Conservation (phyloP, 116 monocot genomes). For the Papilionanthe hybrid region DNA sequence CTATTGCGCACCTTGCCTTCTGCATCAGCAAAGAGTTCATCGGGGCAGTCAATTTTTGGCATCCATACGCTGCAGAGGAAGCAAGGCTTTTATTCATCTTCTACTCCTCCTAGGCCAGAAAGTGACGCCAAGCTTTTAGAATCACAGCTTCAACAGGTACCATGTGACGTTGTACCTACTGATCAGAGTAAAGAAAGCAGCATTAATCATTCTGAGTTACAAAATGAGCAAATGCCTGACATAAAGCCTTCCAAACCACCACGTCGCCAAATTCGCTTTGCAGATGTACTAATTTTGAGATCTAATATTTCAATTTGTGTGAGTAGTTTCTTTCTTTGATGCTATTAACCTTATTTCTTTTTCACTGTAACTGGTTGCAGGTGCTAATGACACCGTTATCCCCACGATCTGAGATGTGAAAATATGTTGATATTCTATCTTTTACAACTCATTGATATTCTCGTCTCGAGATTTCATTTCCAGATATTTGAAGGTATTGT, state of each 20-base stretch:
- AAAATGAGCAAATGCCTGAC: neutral
- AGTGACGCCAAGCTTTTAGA: conserved; percentile 5
- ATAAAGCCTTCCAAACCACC: conserved; percentile 12
- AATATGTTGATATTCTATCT: neutral
- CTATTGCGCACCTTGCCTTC: conserved; percentile 15
- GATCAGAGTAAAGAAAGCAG: neutral
- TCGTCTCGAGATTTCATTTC: neutral
- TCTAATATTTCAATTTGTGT: neutral
- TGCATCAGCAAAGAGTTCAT: conserved; percentile 32
- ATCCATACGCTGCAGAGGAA: conserved; percentile 13
- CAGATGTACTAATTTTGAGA: conserved; percentile 16
- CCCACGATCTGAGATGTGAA: conserved; percentile 18
- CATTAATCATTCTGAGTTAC: neutral
- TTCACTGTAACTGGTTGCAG: conserved; percentile 7
- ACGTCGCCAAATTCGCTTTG: conserved; percentile 19
- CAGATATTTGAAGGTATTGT: neutral
- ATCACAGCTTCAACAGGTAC: conserved; percentile 7
- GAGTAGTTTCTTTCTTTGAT: neutral
- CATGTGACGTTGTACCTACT: neutral
- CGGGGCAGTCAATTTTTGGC: conserved; percentile 38
- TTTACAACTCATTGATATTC: neutral
- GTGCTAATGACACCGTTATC: conserved; percentile 17
- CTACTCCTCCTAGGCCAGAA: conserved; percentile 1
- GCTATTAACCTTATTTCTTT: neutral
- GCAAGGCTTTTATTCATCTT: conserved; percentile 2